Base-by-base conservation (phyloP, 495 filamentous ascomycete species). In the Friedmanniomyces endolithicus region DNA sequence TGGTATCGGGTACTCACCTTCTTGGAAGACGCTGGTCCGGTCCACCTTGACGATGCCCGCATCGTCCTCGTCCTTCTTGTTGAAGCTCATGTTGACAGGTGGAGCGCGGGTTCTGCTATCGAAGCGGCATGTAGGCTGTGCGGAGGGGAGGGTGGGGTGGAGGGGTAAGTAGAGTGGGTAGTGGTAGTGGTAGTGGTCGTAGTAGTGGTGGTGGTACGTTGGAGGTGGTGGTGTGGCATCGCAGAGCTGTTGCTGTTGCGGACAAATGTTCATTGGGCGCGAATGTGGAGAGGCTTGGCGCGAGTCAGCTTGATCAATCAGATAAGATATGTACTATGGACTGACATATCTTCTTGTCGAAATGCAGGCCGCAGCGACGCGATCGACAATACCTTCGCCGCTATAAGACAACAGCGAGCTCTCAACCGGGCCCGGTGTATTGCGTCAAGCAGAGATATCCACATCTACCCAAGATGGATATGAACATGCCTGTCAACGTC, bases 1-100 rank as follows among this genome's bases (percentile, higher is more conserved):
- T 41, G 20, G 55, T 19, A 24, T 40, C n/a, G n/a, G n/a, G 22
- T 7, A 11, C 52, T 22, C 71, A 96, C 92, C 92, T 84, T 98
- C 94, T 79, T 98, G 92, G 70, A 97, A 98, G 55, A 98, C 92
- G 60, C 90, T 88, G 56, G 92, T 97, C 65, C 94, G 86, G 75
- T 98, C 92, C 58, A 98, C 87, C 76, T 88, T 92, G 77, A 95
- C 83, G 63, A 86, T 80, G 71, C 84, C 82, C 66, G 94, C 88
- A 68, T 82, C 88, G 78, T 97, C 90, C 77, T 97, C 90, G 70
- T 97, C 90, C 76, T 94, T 97, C 77, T 95, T 96, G 72, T 87
- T 83, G 79, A 94, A 94, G 71, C 82, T 92, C 90, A 96, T 96
- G 25, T 50, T 75, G 73, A 50, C 55, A 40, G 53, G 3, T 14